These are phyloP conservation scores for Pythium aphanidermatum DNA, from an alignment of 352 stramenopile species.

Conservation along the genomic window DNA sequence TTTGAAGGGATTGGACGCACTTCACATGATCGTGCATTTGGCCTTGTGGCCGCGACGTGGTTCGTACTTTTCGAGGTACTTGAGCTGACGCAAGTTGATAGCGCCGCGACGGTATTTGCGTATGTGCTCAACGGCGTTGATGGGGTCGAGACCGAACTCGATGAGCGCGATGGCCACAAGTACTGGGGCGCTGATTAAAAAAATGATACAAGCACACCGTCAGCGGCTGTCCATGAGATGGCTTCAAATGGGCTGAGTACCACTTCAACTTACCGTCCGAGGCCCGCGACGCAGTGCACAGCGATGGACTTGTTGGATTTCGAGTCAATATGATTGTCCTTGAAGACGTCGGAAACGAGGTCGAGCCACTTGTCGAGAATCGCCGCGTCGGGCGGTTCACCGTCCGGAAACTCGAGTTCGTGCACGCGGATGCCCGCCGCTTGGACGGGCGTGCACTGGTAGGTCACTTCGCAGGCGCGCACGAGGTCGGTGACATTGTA, in stretches of 20 bases:
- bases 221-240: constrained; percentile 1
- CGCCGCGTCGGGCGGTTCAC: constrained; percentile 87
- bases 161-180: constrained; percentile 98
- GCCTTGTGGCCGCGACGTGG: constrained; percentile 60
- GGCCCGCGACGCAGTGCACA: constrained; percentile 97
- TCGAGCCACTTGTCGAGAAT: constrained; percentile 94
- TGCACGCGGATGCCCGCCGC: constrained; percentile 89
- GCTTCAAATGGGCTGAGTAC: too few relatives aligned
- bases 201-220: neutral
- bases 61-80: constrained; percentile 96
- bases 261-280: constrained; percentile 82
- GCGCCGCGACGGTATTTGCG: constrained; percentile 91
- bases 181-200: constrained; percentile 82
- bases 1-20: neutral
- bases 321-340: constrained; percentile 66
- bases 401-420: constrained; percentile 97
- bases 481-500: constrained; percentile 95
- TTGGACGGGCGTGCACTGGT: constrained; percentile 88
- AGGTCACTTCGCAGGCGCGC: constrained; percentile 95
- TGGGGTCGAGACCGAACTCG: constrained; percentile 93
- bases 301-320: constrained; percentile 88
- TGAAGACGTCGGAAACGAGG: constrained; percentile 94
- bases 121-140: constrained; percentile 97
- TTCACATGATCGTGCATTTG: constrained; percentile 85
- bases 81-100: constrained; percentile 97